A percentile compares a stretch with the other conserved stretches of the same genome.
Evolutionary conservation across 345 rosid genomes (phyloP).

Genomic region (Salix koriyanagi): DNA sequence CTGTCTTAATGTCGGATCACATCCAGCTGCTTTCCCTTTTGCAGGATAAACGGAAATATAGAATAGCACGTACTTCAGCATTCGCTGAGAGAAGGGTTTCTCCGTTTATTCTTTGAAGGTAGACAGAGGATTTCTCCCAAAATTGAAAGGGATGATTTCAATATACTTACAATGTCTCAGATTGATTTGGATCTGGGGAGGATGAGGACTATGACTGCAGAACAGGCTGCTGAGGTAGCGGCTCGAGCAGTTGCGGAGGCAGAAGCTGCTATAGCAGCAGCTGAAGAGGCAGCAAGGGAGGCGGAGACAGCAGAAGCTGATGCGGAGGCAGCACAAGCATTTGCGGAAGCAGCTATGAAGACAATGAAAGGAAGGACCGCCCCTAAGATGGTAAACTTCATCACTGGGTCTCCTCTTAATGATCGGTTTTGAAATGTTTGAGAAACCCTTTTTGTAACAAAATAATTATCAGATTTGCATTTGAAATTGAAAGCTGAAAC

Average conservation of each 20-base stretch:
- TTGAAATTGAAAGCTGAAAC: neutral
- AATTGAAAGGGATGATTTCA: constrained; percentile 50
- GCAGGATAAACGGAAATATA: constrained; percentile 88
- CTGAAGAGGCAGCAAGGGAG: constrained; percentile 94
- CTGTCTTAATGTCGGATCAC: neutral
- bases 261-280: constrained; percentile 84
- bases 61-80: constrained; percentile 54
- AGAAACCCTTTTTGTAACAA: neutral
- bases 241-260: constrained; percentile 92
- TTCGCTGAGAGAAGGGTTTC: constrained; percentile 49
- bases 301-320: constrained; percentile 94
- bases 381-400: constrained; percentile 21
- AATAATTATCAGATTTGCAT: neutral
- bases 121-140: constrained; percentile 47
- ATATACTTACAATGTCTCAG: constrained; percentile 55
- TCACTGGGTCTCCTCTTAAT: neutral
- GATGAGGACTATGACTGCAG: constrained; percentile 77
- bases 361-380: constrained; percentile 57
- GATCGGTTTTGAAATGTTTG: neutral
- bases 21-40: constrained; percentile 2
- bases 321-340: constrained; percentile 91
- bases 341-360: constrained; percentile 79
- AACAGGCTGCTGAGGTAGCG: constrained; percentile 84
- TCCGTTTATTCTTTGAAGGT: constrained; percentile 33
- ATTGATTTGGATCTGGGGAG: constrained; percentile 73